These are phyloP conservation scores for Albifimbria verrucaria DNA, from an alignment of 2,329 filamentous ascomycete genomes.

Conservation along the genomic window DNA sequence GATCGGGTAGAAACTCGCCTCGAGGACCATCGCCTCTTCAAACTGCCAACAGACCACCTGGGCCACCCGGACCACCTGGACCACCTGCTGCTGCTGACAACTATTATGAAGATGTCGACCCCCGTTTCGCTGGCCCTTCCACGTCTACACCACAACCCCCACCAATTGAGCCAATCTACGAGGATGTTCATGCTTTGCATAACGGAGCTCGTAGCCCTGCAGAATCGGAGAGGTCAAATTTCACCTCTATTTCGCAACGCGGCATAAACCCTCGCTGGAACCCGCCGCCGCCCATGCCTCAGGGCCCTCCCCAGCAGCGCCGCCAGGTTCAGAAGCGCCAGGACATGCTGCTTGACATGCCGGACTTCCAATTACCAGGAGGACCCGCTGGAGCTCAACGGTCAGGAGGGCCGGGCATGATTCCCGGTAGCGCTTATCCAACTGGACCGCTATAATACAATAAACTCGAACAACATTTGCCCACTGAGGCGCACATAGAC, in stretches of 20 bases:
- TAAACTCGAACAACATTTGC: slow-evolving; percentile 1
- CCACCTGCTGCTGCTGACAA: slow-evolving; percentile 28
- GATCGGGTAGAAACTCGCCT: slow-evolving; percentile 40
- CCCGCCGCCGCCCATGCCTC: slow-evolving; percentile 40
- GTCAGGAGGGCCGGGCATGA: slow-evolving; percentile 38
- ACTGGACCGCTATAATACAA: slow-evolving; percentile 24
- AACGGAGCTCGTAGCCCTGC: slow-evolving; percentile 65
- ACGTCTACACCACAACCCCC: slow-evolving; percentile 23
- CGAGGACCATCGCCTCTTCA: slow-evolving; percentile 41
- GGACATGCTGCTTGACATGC: slow-evolving; percentile 77
- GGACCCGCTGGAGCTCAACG: slow-evolving; percentile 25
- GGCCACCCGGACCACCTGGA: slow-evolving; percentile 13
- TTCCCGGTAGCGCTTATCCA: slow-evolving; percentile 53
- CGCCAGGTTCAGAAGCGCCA: slow-evolving; percentile 54
- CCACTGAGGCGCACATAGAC: neutral
- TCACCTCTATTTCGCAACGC: slow-evolving; percentile 87
- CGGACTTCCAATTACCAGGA: slow-evolving; percentile 75
- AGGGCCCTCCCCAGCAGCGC: slow-evolving; percentile 38
- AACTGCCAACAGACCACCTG: slow-evolving; percentile 30
- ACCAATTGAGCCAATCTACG: slow-evolving; percentile 47
- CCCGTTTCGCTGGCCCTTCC: slow-evolving; percentile 64
- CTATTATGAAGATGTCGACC: slow-evolving; percentile 94
- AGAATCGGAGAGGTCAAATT: slow-evolving; percentile 76
- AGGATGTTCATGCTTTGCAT: slow-evolving; percentile 55
- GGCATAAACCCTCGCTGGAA: slow-evolving; percentile 88